These are phyloP conservation scores for Saprolegnia parasitica DNA, from an alignment of 352 stramenopile species.

Conservation along the genomic window DNA sequence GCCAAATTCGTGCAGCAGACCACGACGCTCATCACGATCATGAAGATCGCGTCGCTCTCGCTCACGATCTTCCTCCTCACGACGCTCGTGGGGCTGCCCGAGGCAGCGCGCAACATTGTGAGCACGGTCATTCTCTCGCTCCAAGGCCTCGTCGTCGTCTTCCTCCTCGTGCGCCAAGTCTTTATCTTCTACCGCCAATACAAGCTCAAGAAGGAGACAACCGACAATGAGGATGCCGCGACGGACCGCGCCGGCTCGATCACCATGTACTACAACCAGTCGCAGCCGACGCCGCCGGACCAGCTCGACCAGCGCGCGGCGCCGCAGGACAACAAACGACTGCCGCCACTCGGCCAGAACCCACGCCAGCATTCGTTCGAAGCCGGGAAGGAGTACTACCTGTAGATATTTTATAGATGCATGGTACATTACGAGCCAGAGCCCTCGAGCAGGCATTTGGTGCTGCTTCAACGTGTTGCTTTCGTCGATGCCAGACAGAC, in stretches of 20 bases:
- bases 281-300: neutral
- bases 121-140: slow-evolving; percentile 77
- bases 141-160: slow-evolving; percentile 74
- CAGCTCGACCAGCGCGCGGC: neutral
- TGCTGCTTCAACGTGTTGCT: too few relatives aligned
- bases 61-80: slow-evolving; percentile 78
- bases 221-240: neutral
- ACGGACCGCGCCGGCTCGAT: slow-evolving; percentile 8
- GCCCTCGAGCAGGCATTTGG: too few relatives aligned
- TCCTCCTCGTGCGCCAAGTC: slow-evolving; percentile 73
- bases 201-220: slow-evolving; percentile 48
- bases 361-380: slow-evolving; percentile 3
- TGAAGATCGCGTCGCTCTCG: slow-evolving; percentile 84
- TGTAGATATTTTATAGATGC: neutral
- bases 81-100: slow-evolving; percentile 62
- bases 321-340: neutral
- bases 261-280: slow-evolving; percentile 11
- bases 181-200: slow-evolving; percentile 87
- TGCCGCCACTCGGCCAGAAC: neutral
- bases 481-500: too few relatives aligned
- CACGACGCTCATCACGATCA: slow-evolving; percentile 84
- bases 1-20: slow-evolving; percentile 80
- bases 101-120: slow-evolving; percentile 67
- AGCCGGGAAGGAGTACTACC: slow-evolving; percentile 12
- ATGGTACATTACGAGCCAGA: too few relatives aligned